Percentiles rank a stretch among this genome's conserved stretches.
These are phyloP conservation scores for Erysimum pusillum DNA, from an alignment of 441 rosid genomes.

Conservation along the genomic window DNA sequence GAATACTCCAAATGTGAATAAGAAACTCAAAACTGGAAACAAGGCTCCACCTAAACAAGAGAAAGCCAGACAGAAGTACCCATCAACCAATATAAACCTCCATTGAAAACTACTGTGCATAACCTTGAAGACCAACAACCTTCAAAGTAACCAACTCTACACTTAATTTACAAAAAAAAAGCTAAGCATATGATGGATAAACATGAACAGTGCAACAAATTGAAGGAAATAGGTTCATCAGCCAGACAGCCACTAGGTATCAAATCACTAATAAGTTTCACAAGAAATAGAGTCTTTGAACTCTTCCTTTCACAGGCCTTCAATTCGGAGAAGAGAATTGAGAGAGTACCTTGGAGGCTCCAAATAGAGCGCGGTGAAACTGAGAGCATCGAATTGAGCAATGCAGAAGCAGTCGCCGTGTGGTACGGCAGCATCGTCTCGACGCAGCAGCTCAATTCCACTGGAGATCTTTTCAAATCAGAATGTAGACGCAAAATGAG, in stretches of 20 bases:
- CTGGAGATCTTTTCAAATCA: constrained; percentile 65
- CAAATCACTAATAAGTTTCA: not conserved
- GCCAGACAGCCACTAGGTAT: not conserved
- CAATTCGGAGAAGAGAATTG: not conserved
- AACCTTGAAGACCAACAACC: not conserved
- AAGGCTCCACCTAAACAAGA: not conserved
- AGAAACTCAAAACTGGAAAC: not conserved
- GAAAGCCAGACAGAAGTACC: not conserved
- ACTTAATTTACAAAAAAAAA: not conserved
- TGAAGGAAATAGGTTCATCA: not conserved
- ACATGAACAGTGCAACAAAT: not conserved
- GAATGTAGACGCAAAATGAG: not conserved
- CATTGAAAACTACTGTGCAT: not conserved
- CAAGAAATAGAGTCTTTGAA: not conserved
- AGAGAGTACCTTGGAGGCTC: constrained; percentile 31
- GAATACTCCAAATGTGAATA: not conserved
- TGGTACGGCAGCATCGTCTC: constrained; percentile 87
- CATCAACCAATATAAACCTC: not conserved
- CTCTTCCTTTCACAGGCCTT: too few species aligned
- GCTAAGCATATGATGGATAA: not conserved
- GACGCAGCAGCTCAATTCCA: constrained; percentile 76
- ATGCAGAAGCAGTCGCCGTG: constrained; percentile 86
- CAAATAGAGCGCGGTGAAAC: constrained; percentile 40
- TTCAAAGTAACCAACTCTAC: not conserved
- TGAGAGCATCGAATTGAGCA: constrained; percentile 88